Evolutionary conservation across 768 basidiomycete species (phyloP).

Genomic region (Mycena olivaceomarginata): DNA sequence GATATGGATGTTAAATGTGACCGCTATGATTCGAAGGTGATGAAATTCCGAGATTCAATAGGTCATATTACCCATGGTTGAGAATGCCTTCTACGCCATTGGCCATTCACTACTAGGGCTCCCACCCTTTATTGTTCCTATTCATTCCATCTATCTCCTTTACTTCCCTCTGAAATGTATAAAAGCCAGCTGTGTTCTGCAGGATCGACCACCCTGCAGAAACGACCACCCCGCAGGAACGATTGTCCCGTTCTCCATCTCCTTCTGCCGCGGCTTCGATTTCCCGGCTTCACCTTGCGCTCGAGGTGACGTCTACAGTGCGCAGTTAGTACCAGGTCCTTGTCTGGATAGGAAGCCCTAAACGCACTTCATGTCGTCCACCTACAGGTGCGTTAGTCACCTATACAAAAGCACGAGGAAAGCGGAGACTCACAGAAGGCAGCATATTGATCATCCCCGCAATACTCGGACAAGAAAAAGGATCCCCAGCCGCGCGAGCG

Average conservation of each 20-base stretch:
- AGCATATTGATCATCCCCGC: conserved; percentile 47
- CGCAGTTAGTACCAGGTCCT: neutral
- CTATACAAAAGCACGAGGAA: neutral
- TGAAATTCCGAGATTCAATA: too few relatives aligned
- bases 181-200: too few relatives aligned
- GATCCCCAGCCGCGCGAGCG: too few relatives aligned
- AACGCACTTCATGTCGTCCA: conserved; percentile 36
- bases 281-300: conserved; percentile 70
- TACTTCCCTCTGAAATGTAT: too few relatives aligned
- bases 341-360: neutral
- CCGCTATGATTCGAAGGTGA: too few relatives aligned
- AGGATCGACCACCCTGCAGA: conserved; percentile 78
- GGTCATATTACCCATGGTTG: too few relatives aligned
- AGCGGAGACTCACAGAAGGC: conserved; percentile 52
- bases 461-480: too few relatives aligned
- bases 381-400: conserved; percentile 1
- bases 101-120: too few relatives aligned
- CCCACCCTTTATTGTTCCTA: too few relatives aligned
- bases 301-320: conserved; percentile 43
- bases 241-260: conserved; percentile 65
- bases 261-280: conserved; percentile 71
- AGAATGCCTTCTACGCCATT: too few relatives aligned
- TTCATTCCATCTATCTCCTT: too few relatives aligned
- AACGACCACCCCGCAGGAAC: conserved; percentile 80
- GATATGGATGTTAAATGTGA: too few relatives aligned